Evolutionary conservation across 352 stramenopile species (phyloP), one percentile per base, ranked within the genome.

Genomic region (Halophytophthora batemanensis): DNA sequence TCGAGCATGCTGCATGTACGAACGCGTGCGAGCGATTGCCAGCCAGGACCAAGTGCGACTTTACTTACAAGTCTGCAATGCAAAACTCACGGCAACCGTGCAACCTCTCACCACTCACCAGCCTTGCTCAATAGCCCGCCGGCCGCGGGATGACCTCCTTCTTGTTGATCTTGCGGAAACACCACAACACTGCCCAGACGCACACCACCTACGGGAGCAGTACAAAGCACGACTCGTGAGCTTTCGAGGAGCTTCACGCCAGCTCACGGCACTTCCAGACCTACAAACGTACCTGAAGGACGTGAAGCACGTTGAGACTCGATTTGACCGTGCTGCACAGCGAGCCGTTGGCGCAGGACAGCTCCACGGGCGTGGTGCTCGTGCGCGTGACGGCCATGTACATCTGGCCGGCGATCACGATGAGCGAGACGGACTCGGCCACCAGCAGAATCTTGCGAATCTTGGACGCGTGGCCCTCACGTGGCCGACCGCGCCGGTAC

Each of bases 291-390:
- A 71, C 54, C 50, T 80, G 69, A 34, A 76, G 44, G 4, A 64
- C 33, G 44, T 82, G 72, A n/a, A 82, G 50, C 13, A 66, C 59
- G 34, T 59, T 74, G 18, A 82, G 38, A 37, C 45, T 31, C 19
- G 57, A 47, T 14, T 64, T 56, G 35, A 89, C 42, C 22, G 56
- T 56, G 8, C 72, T 63, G 39, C 78, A 89, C 15, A 59, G 39
- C 15, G 79, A 43, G 7, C 75, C 78, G 31, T 87, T 87, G 11
- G 78, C 75, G 25, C 78, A 89, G 2, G 70, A 61, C 19, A 89
- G 65, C 45, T 84, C 78, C 2, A 61, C 29, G 1, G 59, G 61
- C 41, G 68, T 53, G 22, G 50, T 54, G 13, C 52, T 53, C 21
- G 64, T 61, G 21, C 65, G 56, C 4, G 37, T 56, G 14, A 80